Conservation (phyloP, 2,329 filamentous ascomycete genomes). For the Tolypocladium capitatum region DNA sequence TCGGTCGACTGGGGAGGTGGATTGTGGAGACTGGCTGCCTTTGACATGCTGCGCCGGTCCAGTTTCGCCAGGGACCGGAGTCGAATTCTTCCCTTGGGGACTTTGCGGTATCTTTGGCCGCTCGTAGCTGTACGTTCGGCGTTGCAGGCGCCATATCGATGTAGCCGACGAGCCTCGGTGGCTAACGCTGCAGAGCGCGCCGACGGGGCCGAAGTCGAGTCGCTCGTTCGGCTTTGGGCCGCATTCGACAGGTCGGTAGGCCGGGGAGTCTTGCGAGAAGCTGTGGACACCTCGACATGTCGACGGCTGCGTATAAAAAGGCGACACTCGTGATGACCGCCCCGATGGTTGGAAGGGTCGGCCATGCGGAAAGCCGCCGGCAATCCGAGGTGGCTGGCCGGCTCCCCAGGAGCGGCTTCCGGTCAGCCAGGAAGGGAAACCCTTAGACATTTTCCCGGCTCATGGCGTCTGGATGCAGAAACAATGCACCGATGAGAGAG, state of each 20-base stretch:
- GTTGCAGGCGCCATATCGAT: not conserved
- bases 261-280: not conserved
- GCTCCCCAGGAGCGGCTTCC: slow-evolving; percentile 20
- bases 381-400: slow-evolving; percentile 8
- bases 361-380: slow-evolving; percentile 1
- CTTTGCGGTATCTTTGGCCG: not conserved
- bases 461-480: slow-evolving; percentile 20
- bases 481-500: not conserved
- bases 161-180: not conserved
- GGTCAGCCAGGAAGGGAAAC: slow-evolving; percentile 21
- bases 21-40: not conserved
- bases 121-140: slow-evolving; percentile 1
- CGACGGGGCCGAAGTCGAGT: not conserved
- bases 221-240: not conserved
- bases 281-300: not conserved
- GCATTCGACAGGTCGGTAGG: not conserved
- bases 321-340: slow-evolving; percentile 2
- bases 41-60: not conserved
- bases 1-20: not conserved
- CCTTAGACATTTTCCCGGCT: slow-evolving; percentile 27
- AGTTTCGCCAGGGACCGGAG: not conserved
- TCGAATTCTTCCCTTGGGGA: not conserved
- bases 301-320: not conserved
- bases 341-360: not conserved
- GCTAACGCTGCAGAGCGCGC: not conserved